These are phyloP conservation scores for Ormosia semicastrata DNA, from an alignment of 306 rosid genomes.

Conservation along the genomic window DNA sequence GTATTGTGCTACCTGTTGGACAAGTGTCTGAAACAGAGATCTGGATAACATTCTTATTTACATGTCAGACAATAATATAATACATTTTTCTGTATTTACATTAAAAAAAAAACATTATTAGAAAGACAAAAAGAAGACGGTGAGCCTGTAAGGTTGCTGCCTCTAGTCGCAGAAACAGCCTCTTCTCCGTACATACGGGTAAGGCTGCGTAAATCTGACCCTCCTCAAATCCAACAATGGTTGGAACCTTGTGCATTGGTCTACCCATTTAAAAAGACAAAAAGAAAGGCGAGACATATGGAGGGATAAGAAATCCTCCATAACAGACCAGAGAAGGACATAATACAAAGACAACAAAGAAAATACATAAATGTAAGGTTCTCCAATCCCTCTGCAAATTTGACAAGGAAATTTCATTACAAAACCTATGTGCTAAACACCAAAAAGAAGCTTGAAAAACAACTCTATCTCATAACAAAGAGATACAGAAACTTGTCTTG, in stretches of 20 bases:
- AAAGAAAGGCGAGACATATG: not conserved
- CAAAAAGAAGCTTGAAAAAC: not conserved
- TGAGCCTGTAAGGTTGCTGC: not conserved
- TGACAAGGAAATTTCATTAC: not conserved
- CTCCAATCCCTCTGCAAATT: not conserved
- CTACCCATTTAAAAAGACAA: not conserved
- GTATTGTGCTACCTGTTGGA: not conserved
- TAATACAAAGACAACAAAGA: not conserved
- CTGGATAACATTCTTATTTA: not conserved
- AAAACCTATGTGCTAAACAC: not conserved
- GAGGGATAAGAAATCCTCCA: not conserved
- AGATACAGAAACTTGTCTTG: not conserved
- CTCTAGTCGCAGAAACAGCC: not conserved
- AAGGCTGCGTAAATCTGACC: not conserved
- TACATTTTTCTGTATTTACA: not conserved
- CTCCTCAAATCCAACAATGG: not conserved
- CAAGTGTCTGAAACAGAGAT: slow-evolving; percentile 16
- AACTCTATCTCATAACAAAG: not conserved
- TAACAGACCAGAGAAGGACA: not conserved
- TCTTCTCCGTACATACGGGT: not conserved
- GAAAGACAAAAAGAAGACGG: not conserved
- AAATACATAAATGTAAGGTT: not conserved
- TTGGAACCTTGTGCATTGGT: not conserved
- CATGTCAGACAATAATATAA: not conserved
- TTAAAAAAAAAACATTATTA: not conserved